A percentile compares a stretch with the other conserved stretches of the same genome.
Evolutionary conservation across 2,329 filamentous ascomycete species (phyloP).

Genomic region (Penicillium sclerotigenum): DNA sequence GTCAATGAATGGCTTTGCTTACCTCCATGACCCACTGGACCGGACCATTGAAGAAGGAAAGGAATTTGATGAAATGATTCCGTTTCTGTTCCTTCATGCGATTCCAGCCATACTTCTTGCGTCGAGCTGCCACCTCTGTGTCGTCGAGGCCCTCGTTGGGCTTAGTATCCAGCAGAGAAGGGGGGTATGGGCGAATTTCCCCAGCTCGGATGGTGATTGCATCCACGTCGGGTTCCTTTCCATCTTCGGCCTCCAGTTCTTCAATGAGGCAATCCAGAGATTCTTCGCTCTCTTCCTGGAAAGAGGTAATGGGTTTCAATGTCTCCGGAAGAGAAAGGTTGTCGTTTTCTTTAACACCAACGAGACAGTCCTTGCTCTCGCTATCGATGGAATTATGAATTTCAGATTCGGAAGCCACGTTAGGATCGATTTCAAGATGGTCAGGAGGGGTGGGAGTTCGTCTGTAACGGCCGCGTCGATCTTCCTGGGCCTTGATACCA

Average conservation of each 20-base stretch:
- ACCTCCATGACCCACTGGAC: slow-evolving; percentile 95
- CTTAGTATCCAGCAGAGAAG: slow-evolving; percentile 76
- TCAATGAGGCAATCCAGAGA: slow-evolving; percentile 85
- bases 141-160: slow-evolving; percentile 69
- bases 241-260: slow-evolving; percentile 80
- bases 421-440: not conserved
- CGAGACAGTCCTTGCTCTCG: not conserved
- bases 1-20: slow-evolving; percentile 30
- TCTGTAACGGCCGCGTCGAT: not conserved
- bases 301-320: not conserved
- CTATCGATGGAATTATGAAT: not conserved
- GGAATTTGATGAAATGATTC: slow-evolving; percentile 78
- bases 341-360: not conserved
- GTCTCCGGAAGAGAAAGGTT: not conserved
- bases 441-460: not conserved
- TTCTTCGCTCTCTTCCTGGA: slow-evolving; percentile 54
- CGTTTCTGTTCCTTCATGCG: slow-evolving; percentile 90
- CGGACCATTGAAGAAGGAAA: slow-evolving; percentile 78
- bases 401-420: not conserved
- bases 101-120: slow-evolving; percentile 77
- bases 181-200: slow-evolving; percentile 60
- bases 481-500: not conserved
- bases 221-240: slow-evolving; percentile 62
- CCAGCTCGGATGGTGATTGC: slow-evolving; percentile 53
- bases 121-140: slow-evolving; percentile 60